These are phyloP conservation scores for Ceriops tagal DNA, from an alignment of 345 rosid species.

Conservation along the genomic window DNA sequence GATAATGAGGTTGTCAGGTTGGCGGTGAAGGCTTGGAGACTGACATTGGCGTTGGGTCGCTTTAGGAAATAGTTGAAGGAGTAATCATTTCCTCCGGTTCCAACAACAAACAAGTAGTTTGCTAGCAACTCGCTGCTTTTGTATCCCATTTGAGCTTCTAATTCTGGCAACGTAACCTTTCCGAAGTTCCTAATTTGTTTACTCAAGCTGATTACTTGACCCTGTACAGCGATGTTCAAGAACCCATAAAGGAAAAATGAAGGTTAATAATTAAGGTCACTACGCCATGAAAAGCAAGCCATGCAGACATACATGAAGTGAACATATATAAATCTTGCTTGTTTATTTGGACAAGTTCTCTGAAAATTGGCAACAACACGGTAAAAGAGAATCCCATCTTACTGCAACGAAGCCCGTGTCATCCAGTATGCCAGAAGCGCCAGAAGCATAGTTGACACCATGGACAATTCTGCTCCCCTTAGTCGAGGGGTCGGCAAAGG, in stretches of 20 bases:
- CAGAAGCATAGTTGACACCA: conserved; percentile 64
- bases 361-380: neutral
- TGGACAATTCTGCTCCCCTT: conserved; percentile 30
- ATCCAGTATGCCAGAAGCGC: conserved; percentile 57
- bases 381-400: neutral
- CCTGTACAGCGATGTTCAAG: conserved; percentile 25
- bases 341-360: too few relatives aligned
- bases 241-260: too few relatives aligned
- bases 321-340: too few relatives aligned
- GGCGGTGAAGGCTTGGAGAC: conserved; percentile 41
- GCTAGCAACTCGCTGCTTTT: conserved; percentile 13
- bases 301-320: too few relatives aligned
- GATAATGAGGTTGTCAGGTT: conserved; percentile 41
- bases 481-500: conserved; percentile 42
- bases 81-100: conserved; percentile 65
- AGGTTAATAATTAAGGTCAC: too few relatives aligned
- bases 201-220: conserved; percentile 42
- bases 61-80: conserved; percentile 50
- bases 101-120: conserved; percentile 45
- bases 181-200: conserved; percentile 51
- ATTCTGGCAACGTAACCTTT: conserved; percentile 33
- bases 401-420: conserved; percentile 49
- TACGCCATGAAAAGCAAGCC: too few relatives aligned
- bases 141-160: conserved; percentile 27
- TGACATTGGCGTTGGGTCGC: conserved; percentile 11